phyloP scores from a whole-genome alignment of 345 rosid genomes.

The Triadica sebifera region DNA sequence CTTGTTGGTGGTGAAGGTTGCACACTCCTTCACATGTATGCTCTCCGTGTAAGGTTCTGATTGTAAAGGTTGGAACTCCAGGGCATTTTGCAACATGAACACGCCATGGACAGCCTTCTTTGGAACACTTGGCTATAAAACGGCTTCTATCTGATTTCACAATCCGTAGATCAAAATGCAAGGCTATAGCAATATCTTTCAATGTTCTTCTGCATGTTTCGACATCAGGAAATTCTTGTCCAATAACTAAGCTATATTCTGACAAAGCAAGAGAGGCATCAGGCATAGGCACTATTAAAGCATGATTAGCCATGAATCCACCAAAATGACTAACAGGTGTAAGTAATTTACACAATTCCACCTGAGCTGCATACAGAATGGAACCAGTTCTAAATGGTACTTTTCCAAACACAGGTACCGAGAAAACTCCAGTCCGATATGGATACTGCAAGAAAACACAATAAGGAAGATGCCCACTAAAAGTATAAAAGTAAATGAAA shows the following conservation, averaged over 20 bases:
- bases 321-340: constrained; percentile 21
- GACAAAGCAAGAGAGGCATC: constrained; percentile 26
- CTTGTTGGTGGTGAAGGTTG: constrained; percentile 95
- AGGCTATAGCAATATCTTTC: constrained; percentile 91
- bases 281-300: constrained; percentile 32
- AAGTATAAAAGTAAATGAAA: background rate
- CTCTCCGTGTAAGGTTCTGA: constrained; percentile 85
- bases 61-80: constrained; percentile 76
- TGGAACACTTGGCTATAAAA: constrained; percentile 97
- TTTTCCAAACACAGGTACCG: constrained; percentile 15
- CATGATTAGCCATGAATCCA: constrained; percentile 65
- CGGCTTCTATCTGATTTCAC: constrained; percentile 98
- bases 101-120: constrained; percentile 99
- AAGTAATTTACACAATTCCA: constrained; percentile 22
- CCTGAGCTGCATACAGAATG: constrained; percentile 20
- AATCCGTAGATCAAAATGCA: constrained; percentile 94
- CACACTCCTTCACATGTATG: constrained; percentile 97
- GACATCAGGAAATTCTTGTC: constrained; percentile 95
- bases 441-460: constrained; percentile 21
- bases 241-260: constrained; percentile 52
- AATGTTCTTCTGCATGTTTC: constrained; percentile 94
- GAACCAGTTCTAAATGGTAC: constrained; percentile 10
- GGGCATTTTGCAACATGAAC: constrained; percentile 97
- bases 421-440: constrained; percentile 12
- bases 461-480: background rate